Evolutionary conservation across 805 yeast species (phyloP).

Genomic region (Metschnikowia hibisci): DNA sequence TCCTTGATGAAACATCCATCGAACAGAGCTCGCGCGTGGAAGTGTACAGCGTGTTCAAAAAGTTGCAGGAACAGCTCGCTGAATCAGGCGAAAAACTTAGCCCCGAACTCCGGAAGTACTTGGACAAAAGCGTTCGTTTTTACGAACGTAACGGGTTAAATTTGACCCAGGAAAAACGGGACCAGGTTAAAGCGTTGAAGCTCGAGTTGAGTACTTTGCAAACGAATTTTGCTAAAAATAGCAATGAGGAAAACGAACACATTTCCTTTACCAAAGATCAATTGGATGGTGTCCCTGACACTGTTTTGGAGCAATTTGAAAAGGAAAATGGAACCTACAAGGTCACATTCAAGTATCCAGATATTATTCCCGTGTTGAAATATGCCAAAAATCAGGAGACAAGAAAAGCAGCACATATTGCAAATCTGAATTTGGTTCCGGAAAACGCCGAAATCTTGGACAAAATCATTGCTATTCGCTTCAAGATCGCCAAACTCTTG

Average conservation of each 20-base stretch:
- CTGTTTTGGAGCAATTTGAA: slow-evolving; percentile 56
- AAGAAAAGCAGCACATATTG: slow-evolving; percentile 60
- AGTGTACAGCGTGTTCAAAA: slow-evolving; percentile 55
- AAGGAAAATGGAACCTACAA: slow-evolving; percentile 45
- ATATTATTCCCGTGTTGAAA: slow-evolving; percentile 70
- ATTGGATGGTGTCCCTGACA: slow-evolving; percentile 70
- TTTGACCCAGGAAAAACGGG: slow-evolving; percentile 51
- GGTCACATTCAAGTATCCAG: slow-evolving; percentile 82
- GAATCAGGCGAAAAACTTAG: slow-evolving; percentile 24
- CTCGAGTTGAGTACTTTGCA: slow-evolving; percentile 56
- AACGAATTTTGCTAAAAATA: slow-evolving; percentile 57
- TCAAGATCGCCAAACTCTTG: slow-evolving; percentile 54
- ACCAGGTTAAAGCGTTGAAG: slow-evolving; percentile 53
- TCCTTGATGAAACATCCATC: slow-evolving; percentile 52
- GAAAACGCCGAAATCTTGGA: slow-evolving; percentile 59
- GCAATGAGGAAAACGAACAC: slow-evolving; percentile 67
- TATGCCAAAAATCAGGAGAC: slow-evolving; percentile 63
- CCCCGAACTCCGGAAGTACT: slow-evolving; percentile 52
- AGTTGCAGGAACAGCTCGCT: slow-evolving; percentile 40
- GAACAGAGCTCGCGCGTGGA: slow-evolving; percentile 65
- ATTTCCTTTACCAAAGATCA: slow-evolving; percentile 59
- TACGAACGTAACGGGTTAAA: slow-evolving; percentile 69
- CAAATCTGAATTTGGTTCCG: slow-evolving; percentile 60
- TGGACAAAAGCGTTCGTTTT: slow-evolving; percentile 53
- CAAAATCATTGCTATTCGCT: slow-evolving; percentile 60